Evolutionary conservation across 768 basidiomycete species (phyloP).

Genomic region (Leccinum imitatum): DNA sequence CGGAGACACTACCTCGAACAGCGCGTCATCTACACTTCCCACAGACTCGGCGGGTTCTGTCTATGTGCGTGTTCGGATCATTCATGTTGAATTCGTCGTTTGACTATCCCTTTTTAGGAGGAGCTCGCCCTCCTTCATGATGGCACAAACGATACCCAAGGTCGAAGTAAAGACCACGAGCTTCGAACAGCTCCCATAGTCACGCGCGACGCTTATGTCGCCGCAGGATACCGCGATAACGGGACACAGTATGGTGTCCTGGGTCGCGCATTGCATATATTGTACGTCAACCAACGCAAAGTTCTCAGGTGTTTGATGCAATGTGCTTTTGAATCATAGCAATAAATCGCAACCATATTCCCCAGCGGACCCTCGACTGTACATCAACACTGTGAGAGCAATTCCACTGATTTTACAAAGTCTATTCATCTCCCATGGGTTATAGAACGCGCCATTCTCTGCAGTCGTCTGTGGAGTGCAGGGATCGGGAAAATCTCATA

Average conservation of each 20-base stretch:
- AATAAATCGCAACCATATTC: conserved; percentile 31
- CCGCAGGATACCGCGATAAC: conserved; percentile 33
- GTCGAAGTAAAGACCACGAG: conserved; percentile 33
- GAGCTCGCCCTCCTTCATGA: conserved; percentile 36
- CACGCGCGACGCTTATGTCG: conserved; percentile 48
- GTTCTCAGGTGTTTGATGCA: neutral
- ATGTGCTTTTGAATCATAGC: conserved; percentile 9
- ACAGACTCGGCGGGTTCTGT: conserved; percentile 8
- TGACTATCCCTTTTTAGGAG: conserved; percentile 19
- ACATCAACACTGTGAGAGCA: conserved; percentile 61
- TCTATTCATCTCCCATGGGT: neutral
- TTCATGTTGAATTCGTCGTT: neutral
- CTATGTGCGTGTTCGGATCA: conserved; percentile 23
- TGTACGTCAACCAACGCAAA: conserved; percentile 36
- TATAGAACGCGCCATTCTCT: conserved; percentile 71
- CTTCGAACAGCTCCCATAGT: conserved; percentile 49
- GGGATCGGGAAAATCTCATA: conserved; percentile 76
- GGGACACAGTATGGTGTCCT: conserved; percentile 62
- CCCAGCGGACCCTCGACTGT: conserved; percentile 51
- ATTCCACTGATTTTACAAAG: neutral
- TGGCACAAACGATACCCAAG: conserved; percentile 12
- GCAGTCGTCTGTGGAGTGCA: conserved; percentile 77
- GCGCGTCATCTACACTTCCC: neutral
- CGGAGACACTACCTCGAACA: conserved; percentile 2
- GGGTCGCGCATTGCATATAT: conserved; percentile 45